Base-by-base conservation (phyloP, 2,329 filamentous ascomycete species). In the Penicillium sp. region DNA sequence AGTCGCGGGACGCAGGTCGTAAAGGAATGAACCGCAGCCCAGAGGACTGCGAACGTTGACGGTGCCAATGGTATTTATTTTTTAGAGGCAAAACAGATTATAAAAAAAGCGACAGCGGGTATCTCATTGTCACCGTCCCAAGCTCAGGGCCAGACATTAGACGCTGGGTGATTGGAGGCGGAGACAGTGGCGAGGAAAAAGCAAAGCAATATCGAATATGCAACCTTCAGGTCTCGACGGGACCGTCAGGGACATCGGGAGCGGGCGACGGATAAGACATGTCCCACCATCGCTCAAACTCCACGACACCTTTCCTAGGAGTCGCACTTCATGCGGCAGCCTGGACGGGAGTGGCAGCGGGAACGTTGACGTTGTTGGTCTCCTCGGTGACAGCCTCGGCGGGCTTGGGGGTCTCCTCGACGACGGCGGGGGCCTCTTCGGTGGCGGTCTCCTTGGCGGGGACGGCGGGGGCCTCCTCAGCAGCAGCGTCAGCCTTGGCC, bases 211-310 rank as follows among this genome's bases (percentile, higher is more conserved):
- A 55, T 57, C 44, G 55, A 49, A 55, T 50, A 53, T 55, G 52
- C 52, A 60, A 35, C 45, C 54, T 36, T 57, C 35, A 48, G 44
- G 50, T 47, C 53, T 53, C 39, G 36, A 42, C 40, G 28, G 49
- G 56, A 57, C 61, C 58, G 50, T 58, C 56, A 36, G 49, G 54
- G 45, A 38, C 48, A 56, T 52, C 48, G 53, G 58, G 58, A 58
- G 53, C 55, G 46, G 57, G 54, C 56, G 60, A 61, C 55, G 64
- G 46, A 54, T 52, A 61, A 58, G 67, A 55, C 56, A 64, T 49
- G 52, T 70, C 69, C 70, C 69, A 72, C 69, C 68, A 72, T 56
- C 70, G 67, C 60, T 72, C 69, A 60, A 64, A 71, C 62, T 72
- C 68, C 52, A 70, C 57, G 45, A 63, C 54, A 51, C 66, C 65